Conservation (phyloP, 768 basidiomycete species). For the Peribolospora kevripleyi region DNA sequence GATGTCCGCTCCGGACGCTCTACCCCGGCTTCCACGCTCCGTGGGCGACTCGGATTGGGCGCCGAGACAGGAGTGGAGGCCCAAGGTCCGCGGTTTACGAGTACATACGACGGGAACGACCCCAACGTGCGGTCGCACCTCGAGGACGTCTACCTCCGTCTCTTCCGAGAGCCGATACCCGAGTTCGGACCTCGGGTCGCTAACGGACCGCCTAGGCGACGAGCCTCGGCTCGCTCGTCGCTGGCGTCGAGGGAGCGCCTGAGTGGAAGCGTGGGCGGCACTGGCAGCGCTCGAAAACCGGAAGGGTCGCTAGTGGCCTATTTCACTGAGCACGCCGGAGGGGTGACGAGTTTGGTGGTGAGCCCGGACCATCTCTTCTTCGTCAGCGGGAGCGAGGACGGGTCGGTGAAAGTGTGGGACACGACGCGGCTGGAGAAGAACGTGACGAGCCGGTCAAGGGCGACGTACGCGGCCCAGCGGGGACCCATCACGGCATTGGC, state of each 20-base stretch:
- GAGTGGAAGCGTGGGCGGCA: too few species aligned
- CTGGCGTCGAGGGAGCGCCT: conserved; percentile 1
- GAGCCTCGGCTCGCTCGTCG: conserved; percentile 22
- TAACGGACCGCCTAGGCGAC: conserved; percentile 52
- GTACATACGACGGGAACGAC: conserved; percentile 46
- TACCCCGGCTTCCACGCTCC: neutral
- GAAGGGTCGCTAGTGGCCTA: conserved; percentile 67
- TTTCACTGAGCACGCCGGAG: conserved; percentile 55
- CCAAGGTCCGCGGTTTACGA: conserved; percentile 14
- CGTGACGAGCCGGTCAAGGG: conserved; percentile 48
- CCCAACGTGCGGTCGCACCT: conserved; percentile 67
- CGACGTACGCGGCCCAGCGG: conserved; percentile 27
- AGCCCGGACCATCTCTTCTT: conserved; percentile 86
- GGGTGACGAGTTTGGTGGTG: conserved; percentile 54
- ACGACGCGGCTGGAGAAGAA: conserved; percentile 75
- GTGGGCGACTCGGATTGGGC: neutral
- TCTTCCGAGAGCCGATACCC: conserved; percentile 49
- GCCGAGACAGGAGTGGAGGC: neutral
- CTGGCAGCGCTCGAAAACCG: conserved; percentile 14
- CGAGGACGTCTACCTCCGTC: conserved; percentile 72
- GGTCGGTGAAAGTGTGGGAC: conserved; percentile 26
- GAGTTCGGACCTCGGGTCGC: conserved; percentile 81
- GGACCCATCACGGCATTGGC: conserved; percentile 45
- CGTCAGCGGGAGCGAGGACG: conserved; percentile 24
- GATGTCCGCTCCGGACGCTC: conserved; percentile 32